phyloP scores from a whole-genome alignment of 768 basidiomycete species.

The Leccinum boreale region DNA sequence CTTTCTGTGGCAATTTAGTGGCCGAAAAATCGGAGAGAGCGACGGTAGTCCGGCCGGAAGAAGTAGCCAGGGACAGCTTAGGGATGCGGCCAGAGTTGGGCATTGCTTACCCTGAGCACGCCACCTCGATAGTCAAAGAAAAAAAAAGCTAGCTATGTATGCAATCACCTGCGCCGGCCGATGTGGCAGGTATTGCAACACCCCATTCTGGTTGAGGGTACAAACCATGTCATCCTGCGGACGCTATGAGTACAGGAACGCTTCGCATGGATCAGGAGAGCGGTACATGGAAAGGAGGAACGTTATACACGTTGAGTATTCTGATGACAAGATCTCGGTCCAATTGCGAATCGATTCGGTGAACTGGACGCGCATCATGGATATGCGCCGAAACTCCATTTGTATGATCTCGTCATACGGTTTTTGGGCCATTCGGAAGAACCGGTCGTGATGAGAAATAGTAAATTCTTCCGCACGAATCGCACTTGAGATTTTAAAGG shows the following conservation, averaged over 20 bases:
- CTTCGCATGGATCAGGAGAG: conserved; percentile 24
- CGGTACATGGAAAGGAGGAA: conserved; percentile 15
- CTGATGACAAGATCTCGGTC: conserved; percentile 18
- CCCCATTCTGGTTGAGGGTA: conserved; percentile 17
- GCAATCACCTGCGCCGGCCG: background rate
- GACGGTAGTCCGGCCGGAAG: conserved; percentile 13
- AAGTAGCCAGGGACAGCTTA: conserved; percentile 14
- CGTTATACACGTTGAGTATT: conserved; percentile 23
- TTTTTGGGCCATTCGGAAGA: conserved; percentile 19
- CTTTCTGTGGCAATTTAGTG: conserved; percentile 2
- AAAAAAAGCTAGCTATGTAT: conserved; percentile 4
- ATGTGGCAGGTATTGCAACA: conserved; percentile 15
- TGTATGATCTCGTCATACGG: conserved; percentile 19
- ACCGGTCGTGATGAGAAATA: conserved; percentile 17
- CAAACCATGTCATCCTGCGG: conserved; percentile 19
- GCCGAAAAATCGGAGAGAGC: conserved; percentile 5
- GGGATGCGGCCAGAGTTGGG: conserved; percentile 5
- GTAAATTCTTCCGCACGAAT: conserved; percentile 18
- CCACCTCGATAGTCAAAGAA: conserved; percentile 20
- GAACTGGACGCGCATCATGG: conserved; percentile 15
- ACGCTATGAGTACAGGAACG: conserved; percentile 20
- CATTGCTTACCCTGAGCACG: conserved; percentile 20
- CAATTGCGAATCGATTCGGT: conserved; percentile 18
- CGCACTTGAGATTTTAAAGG: conserved; percentile 26
- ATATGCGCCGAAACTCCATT: conserved; percentile 27